Percentiles rank a stretch among this genome's conserved stretches.
Conservation (phyloP, 2,329 filamentous ascomycete genomes). For the Xylaria digitata region DNA sequence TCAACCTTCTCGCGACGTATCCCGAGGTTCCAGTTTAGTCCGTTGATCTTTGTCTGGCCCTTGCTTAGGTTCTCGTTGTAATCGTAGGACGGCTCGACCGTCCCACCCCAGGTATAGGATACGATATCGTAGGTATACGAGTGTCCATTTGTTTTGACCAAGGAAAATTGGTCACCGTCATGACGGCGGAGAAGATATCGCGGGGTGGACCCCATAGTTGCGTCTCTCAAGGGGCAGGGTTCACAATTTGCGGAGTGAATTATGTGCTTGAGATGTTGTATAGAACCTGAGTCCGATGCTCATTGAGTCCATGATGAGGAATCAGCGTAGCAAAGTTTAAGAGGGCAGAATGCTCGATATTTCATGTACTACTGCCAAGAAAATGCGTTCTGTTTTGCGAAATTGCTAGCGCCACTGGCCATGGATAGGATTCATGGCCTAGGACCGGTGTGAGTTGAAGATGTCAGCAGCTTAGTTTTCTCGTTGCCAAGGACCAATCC, state of each 20-base stretch:
- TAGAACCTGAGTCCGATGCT: neutral
- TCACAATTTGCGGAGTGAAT: neutral
- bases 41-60: constrained; percentile 4
- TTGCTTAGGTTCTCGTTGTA: neutral
- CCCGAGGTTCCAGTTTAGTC: constrained; percentile 25
- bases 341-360: neutral
- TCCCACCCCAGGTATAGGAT: constrained; percentile 29
- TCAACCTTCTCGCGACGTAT: constrained; percentile 27
- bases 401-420: constrained; percentile 4
- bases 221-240: neutral
- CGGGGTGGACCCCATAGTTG: constrained; percentile 24
- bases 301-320: neutral
- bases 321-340: neutral
- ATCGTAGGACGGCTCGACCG: constrained; percentile 7
- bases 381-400: neutral
- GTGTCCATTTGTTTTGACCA: constrained; percentile 22
- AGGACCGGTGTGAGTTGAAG: neutral
- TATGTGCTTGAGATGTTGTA: neutral
- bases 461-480: constrained; percentile 4
- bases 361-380: constrained; percentile 1
- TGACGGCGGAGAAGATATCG: constrained; percentile 24
- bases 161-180: constrained; percentile 26
- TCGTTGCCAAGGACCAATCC: constrained; percentile 19
- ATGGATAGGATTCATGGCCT: neutral
- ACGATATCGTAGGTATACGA: constrained; percentile 32